These are phyloP conservation scores for Tieghemiomyces parasiticus DNA, from an alignment of 192 early-diverging fungal species.

Conservation along the genomic window DNA sequence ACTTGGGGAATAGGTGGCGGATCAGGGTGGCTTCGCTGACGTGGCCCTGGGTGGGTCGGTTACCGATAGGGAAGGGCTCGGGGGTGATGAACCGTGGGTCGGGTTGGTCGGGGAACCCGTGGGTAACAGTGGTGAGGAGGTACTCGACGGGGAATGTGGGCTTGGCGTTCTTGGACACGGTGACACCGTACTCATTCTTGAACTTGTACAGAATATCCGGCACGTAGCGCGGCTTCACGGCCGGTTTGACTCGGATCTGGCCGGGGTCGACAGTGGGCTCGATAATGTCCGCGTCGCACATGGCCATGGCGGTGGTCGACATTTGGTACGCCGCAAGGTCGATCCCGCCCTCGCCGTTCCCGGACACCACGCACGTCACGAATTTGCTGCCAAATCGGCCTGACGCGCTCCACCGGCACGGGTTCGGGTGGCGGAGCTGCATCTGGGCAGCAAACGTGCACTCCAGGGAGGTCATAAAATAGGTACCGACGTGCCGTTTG, in stretches of 20 bases:
- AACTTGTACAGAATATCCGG: constrained; percentile 96
- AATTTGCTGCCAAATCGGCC: constrained; percentile 86
- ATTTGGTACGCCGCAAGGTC: constrained; percentile 83
- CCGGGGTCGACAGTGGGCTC: constrained; percentile 77
- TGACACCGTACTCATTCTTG: constrained; percentile 83
- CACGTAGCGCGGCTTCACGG: constrained; percentile 67
- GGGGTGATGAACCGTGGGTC: constrained; percentile 54
- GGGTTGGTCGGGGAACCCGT: constrained; percentile 78
- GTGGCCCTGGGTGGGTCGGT: constrained; percentile 43
- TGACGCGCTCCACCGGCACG: constrained; percentile 50
- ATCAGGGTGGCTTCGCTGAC: constrained; percentile 42
- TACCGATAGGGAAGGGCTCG: constrained; percentile 56
- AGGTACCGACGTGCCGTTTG: constrained; percentile 84
- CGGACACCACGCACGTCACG: constrained; percentile 88
- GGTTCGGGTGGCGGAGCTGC: constrained; percentile 57
- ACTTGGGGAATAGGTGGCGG: constrained; percentile 24
- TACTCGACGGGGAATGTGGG: constrained; percentile 97
- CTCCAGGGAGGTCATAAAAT: constrained; percentile 86
- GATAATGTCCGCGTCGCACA: constrained; percentile 82
- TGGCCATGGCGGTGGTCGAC: constrained; percentile 75
- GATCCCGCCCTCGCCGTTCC: constrained; percentile 73
- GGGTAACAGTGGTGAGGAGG: constrained; percentile 78
- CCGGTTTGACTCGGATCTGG: constrained; percentile 69
- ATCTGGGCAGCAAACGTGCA: constrained; percentile 70
- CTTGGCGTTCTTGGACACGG: constrained; percentile 79